Evolutionary conservation across 306 rosid species (phyloP), one percentile per base, ranked within the genome.

Genomic region (Vigna unguiculata): DNA sequence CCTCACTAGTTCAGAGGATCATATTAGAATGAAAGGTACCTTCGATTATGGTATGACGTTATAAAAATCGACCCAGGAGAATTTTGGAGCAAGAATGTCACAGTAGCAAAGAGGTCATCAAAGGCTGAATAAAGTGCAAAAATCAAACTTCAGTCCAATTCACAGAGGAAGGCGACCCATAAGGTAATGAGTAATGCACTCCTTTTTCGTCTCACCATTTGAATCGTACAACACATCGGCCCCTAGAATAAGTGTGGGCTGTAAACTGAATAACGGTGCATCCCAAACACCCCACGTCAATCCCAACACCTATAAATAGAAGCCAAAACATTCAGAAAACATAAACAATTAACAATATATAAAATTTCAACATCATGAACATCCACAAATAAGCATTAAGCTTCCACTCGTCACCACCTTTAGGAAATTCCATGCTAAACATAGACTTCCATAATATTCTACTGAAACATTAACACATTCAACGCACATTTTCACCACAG

Each of bases 201-300:
- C 25, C 69, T 38, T 17, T 10, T 47, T 64, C 57, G 4, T 72
- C 87, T 76, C 84, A 94, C 98, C 96, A 4, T 73, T 79, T 20
- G 92, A 83, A 77, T 94, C 97, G 71, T 94, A 90, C 67, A 92
- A 82, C 10, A 94, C 97, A 83, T 92, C 96, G 22, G 96, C 97
- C 61, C 97, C 98, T 57, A 94, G 84, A 80, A 94, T 89, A 74
- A 90, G 73, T 67, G 86, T 87, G 12, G 97, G 92, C 15, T 66
- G 83, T 82, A 92, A 90, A 81, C 77, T 83, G 81, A 92, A 86
- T 32, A 89, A 61, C 59, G 93, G 86, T 41, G 80, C 80, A 87
- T 92, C 95, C 98, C 96, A 94, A 74, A 89, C 89, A 79, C 96
- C 96, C 97, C 97, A 92, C 10, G 93, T 89, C 87, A 94, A 71